Evolutionary conservation across 306 rosid species (phyloP).

Genomic region (Prunus fruticosa): DNA sequence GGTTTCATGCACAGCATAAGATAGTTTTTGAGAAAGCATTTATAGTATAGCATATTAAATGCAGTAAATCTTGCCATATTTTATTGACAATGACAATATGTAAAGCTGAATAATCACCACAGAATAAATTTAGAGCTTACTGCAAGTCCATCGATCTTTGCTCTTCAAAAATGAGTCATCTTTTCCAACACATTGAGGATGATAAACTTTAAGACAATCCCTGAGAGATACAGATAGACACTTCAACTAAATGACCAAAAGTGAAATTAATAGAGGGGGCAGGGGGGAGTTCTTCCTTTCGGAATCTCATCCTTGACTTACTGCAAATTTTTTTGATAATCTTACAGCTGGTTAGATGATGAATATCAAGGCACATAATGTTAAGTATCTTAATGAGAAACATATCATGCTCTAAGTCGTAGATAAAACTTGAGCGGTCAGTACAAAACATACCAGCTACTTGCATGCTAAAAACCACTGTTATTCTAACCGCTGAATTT

Average conservation of each 20-base stretch:
- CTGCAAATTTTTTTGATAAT: neutral
- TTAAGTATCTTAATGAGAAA: neutral
- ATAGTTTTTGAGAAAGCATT: neutral
- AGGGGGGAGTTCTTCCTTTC: neutral
- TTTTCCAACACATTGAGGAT: slow-evolving; percentile 45
- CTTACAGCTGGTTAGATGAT: neutral
- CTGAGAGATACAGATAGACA: slow-evolving; percentile 31
- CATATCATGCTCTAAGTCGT: neutral
- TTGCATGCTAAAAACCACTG: neutral
- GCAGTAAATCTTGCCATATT: neutral
- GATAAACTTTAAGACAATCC: slow-evolving; percentile 70
- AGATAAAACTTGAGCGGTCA: neutral
- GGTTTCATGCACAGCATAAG: neutral
- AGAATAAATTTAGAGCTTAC: slow-evolving; percentile 43
- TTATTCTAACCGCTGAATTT: neutral
- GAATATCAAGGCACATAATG: neutral
- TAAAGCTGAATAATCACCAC: slow-evolving; percentile 1
- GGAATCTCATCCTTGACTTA: neutral
- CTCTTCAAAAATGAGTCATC: slow-evolving; percentile 44
- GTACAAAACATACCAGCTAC: neutral
- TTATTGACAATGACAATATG: slow-evolving; percentile 17
- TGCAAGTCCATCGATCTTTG: slow-evolving; percentile 39
- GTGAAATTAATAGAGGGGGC: neutral
- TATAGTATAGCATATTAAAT: neutral
- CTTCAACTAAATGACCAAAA: neutral